phyloP scores from a whole-genome alignment of 1,284 basidiomycete species.

The Peniophora sp. region DNA sequence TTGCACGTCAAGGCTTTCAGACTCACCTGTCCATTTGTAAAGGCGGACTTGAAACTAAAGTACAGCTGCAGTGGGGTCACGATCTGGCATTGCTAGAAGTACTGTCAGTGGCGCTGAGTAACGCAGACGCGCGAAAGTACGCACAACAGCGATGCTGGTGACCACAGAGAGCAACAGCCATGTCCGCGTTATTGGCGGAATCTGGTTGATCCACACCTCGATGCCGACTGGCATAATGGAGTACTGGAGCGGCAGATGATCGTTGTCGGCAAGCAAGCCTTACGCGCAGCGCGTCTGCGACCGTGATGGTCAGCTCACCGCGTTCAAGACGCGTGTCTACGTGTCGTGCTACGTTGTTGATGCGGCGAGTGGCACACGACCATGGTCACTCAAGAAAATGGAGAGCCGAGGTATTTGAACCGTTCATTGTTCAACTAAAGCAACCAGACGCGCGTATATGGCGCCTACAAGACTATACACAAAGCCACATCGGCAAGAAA shows the following conservation, averaged over 20 bases:
- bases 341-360: too few species aligned
- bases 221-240: constrained; percentile 66
- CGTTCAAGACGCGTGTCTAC: too few species aligned
- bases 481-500: not conserved
- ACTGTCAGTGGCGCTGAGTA: not conserved
- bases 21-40: constrained; percentile 71
- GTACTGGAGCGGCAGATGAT: too few species aligned
- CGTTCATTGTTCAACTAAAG: too few species aligned
- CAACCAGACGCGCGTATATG: not conserved
- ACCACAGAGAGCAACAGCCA: constrained; percentile 77
- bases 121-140: constrained; percentile 23
- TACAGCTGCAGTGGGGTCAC: constrained; percentile 88
- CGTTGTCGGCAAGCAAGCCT: too few species aligned
- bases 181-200: constrained; percentile 81
- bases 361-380: too few species aligned
- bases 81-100: constrained; percentile 78
- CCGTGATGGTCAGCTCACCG: too few species aligned
- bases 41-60: constrained; percentile 81
- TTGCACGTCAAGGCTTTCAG: not conserved
- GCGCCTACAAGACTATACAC: not conserved
- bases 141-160: constrained; percentile 78
- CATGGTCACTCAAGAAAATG: too few species aligned
- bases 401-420: too few species aligned
- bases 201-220: constrained; percentile 80
- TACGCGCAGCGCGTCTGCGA: too few species aligned